These are phyloP conservation scores for Aspergillus luchuensis DNA, from an alignment of 2,329 filamentous ascomycete genomes.

Conservation along the genomic window DNA sequence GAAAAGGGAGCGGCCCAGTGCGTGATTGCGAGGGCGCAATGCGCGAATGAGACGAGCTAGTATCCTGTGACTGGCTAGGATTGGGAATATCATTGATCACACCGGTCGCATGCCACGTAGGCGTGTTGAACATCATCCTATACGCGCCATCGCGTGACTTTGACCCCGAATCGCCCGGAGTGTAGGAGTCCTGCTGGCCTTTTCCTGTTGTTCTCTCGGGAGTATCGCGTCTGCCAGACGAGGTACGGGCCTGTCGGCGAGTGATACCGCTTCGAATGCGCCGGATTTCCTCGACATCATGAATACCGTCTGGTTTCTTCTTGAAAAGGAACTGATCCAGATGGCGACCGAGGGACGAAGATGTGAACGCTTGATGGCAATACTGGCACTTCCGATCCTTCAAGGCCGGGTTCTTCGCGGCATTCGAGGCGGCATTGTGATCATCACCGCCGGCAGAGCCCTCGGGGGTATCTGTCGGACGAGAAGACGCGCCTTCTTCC, in stretches of 20 bases:
- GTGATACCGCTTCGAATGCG: slow-evolving; percentile 84
- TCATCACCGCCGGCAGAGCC: slow-evolving; percentile 44
- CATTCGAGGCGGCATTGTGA: slow-evolving; percentile 31
- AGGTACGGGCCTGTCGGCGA: slow-evolving; percentile 74
- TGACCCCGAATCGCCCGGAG: slow-evolving; percentile 38
- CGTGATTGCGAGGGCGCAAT: slow-evolving; percentile 36
- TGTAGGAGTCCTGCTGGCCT: slow-evolving; percentile 34
- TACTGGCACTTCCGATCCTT: slow-evolving; percentile 91
- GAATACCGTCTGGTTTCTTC: slow-evolving; percentile 90
- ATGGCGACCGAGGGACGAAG: slow-evolving; percentile 88
- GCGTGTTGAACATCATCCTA: slow-evolving; percentile 58
- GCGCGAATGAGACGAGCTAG: slow-evolving; percentile 29
- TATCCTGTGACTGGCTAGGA: slow-evolving; percentile 48
- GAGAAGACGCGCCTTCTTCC: slow-evolving; percentile 26
- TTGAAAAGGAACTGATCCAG: slow-evolving; percentile 92
- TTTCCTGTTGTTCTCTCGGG: slow-evolving; percentile 61
- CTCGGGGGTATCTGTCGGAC: slow-evolving; percentile 40
- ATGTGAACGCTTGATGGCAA: slow-evolving; percentile 87
- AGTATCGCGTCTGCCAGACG: slow-evolving; percentile 60
- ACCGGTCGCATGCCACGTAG: slow-evolving; percentile 75
- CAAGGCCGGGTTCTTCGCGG: slow-evolving; percentile 50
- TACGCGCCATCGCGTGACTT: slow-evolving; percentile 41
- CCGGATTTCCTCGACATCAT: slow-evolving; percentile 86
- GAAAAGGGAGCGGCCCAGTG: slow-evolving; percentile 31
- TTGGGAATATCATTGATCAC: slow-evolving; percentile 74